phyloP scores from a whole-genome alignment of 345 rosid genomes.

The Eucalyptus sp. region DNA sequence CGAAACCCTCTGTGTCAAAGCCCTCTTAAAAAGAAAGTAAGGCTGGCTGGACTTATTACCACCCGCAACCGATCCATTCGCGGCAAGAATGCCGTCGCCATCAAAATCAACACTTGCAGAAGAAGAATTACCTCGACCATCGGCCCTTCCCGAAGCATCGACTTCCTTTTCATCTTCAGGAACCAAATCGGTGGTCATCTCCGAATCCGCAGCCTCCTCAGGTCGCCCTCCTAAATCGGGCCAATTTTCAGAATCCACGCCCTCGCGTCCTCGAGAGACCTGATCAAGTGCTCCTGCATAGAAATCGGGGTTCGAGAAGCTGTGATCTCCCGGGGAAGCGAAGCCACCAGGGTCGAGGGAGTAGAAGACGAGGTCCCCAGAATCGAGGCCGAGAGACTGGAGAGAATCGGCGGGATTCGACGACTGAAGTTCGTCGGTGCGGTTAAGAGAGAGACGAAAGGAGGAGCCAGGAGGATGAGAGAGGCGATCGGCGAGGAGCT shows the following conservation, averaged over 20 bases:
- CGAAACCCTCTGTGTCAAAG: slow-evolving; percentile 13
- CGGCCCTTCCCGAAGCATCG: not conserved
- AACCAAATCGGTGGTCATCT: not conserved
- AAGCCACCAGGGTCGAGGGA: too few relatives aligned
- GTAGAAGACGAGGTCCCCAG: not conserved
- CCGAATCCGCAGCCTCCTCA: not conserved
- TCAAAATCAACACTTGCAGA: not conserved
- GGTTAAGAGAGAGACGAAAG: slow-evolving; percentile 52
- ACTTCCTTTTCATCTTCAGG: not conserved
- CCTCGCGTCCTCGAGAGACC: not conserved
- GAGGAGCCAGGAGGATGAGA: not conserved
- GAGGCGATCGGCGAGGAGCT: too few relatives aligned
- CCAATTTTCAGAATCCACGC: not conserved
- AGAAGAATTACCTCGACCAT: not conserved
- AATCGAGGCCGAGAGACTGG: slow-evolving; percentile 39
- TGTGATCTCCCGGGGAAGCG: not conserved
- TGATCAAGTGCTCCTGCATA: not conserved
- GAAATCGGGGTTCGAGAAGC: not conserved
- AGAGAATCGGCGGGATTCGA: slow-evolving; percentile 30
- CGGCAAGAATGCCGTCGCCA: not conserved
- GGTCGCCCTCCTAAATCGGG: not conserved
- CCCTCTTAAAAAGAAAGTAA: slow-evolving; percentile 30
- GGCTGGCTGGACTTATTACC: slow-evolving; percentile 28
- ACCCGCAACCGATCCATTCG: slow-evolving; percentile 3
- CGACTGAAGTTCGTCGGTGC: slow-evolving; percentile 40